A percentile compares a stretch with the other conserved stretches of the same genome.
Evolutionary conservation across 2,329 filamentous ascomycete genomes (phyloP).

Genomic region (Sclerotiophoma versabilis): DNA sequence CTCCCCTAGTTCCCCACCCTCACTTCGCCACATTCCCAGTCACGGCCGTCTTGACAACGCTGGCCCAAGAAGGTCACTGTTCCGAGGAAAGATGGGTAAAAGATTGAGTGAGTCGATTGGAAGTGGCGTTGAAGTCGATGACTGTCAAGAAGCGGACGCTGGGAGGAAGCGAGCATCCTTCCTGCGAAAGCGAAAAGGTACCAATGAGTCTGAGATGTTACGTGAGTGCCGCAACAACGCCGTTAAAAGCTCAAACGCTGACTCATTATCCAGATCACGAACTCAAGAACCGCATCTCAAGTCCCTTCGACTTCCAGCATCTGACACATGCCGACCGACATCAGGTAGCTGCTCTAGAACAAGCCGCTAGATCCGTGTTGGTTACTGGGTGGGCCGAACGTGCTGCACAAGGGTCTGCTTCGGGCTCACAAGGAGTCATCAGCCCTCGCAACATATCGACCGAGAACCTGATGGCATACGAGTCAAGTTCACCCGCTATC

Average conservation of each 20-base stretch:
- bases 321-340: conserved; percentile 65
- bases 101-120: conserved; percentile 44
- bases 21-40: conserved; percentile 27
- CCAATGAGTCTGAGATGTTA: conserved; percentile 30
- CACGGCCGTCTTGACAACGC: conserved; percentile 34
- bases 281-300: conserved; percentile 59
- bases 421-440: background rate
- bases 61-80: conserved; percentile 38
- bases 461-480: conserved; percentile 12
- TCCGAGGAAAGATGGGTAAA: conserved; percentile 46
- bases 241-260: background rate
- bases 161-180: conserved; percentile 41
- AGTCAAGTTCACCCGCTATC: conserved; percentile 26
- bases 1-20: conserved; percentile 34
- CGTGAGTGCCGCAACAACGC: conserved; percentile 29
- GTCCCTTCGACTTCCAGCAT: conserved; percentile 70
- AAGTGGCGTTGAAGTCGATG: conserved; percentile 25
- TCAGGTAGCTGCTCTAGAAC: conserved; percentile 61
- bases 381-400: conserved; percentile 42
- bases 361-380: conserved; percentile 59
- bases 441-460: conserved; percentile 6
- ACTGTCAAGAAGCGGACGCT: conserved; percentile 35
- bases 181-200: conserved; percentile 41
- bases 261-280: conserved; percentile 24
- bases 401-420: conserved; percentile 2